Percentiles rank a stretch among this genome's conserved stretches.
phyloP scores from a whole-genome alignment of 495 filamentous ascomycete species.

The Tricharina praecox region DNA sequence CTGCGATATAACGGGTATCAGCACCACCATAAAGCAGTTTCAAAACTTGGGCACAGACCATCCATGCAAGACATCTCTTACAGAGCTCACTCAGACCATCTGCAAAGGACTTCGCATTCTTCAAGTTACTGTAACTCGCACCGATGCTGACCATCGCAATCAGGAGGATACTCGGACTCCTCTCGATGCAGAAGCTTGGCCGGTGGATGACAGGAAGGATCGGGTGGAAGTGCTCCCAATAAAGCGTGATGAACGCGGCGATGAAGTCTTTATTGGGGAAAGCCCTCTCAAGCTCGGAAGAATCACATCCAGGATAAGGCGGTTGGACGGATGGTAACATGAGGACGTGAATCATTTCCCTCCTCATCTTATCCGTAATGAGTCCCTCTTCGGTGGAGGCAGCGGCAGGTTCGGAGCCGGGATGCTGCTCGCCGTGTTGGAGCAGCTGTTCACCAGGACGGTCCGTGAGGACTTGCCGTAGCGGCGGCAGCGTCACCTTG shows the following conservation, averaged over 20 bases:
- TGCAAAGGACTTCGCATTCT: conserved; percentile 25
- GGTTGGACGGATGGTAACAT: conserved; percentile 20
- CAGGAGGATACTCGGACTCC: conserved; percentile 24
- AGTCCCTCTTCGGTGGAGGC: no score
- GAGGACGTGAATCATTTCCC: conserved; percentile 21
- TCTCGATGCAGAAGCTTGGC: conserved; percentile 24
- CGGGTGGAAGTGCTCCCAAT: conserved; percentile 27
- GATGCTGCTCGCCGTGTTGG: conserved; percentile 5
- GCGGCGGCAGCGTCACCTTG: conserved; percentile 21
- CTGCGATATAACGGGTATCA: conserved; percentile 8
- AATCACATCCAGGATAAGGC: conserved; percentile 16
- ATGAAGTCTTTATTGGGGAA: conserved; percentile 22
- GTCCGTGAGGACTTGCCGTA: conserved; percentile 20
- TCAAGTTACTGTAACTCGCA: conserved; percentile 25
- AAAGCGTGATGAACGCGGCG: conserved; percentile 23
- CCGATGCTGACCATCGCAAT: conserved; percentile 28
- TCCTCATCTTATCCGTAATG: conserved; percentile 22
- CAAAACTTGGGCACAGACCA: conserved; percentile 24
- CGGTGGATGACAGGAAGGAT: conserved; percentile 27
- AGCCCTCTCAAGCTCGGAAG: conserved; percentile 17
- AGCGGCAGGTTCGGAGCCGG: conserved; percentile 4
- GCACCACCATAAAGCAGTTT: not conserved
- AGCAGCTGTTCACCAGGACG: conserved; percentile 6
- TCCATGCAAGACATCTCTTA: conserved; percentile 24
- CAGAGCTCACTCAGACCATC: conserved; percentile 27